These are phyloP conservation scores for Psilocybe subaeruginosa DNA, from an alignment of 768 basidiomycete genomes.

Conservation along the genomic window DNA sequence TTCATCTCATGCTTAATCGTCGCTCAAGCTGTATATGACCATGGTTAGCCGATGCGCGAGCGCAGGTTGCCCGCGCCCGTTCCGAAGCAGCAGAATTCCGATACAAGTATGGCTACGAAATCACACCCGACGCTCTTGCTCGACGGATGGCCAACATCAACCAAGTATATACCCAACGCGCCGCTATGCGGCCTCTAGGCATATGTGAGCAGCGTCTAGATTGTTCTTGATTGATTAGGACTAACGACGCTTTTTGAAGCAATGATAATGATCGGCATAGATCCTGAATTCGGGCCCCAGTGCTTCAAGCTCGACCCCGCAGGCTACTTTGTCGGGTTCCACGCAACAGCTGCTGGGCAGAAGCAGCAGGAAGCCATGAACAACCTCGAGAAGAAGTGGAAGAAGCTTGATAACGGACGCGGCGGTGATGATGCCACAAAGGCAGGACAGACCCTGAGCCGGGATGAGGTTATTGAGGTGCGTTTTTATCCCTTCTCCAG, in stretches of 20 bases:
- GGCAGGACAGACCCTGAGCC: conserved; percentile 73
- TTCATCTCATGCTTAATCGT: not conserved
- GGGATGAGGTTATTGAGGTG: conserved; percentile 90
- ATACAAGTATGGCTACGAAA: conserved; percentile 98
- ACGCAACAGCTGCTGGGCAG: conserved; percentile 93
- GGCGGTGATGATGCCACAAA: conserved; percentile 80
- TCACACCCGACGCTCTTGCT: conserved; percentile 95
- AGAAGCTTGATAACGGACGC: conserved; percentile 80
- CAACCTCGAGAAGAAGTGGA: conserved; percentile 98
- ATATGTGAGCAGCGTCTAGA: conserved; percentile 64
- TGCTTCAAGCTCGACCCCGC: conserved; percentile 98
- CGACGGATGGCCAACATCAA: conserved; percentile 96
- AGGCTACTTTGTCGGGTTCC: conserved; percentile 98
- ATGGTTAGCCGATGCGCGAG: conserved; percentile 81
- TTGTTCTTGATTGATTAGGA: no score
- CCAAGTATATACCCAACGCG: conserved; percentile 97
- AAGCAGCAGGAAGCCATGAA: conserved; percentile 99
- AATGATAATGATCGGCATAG: conserved; percentile 94
- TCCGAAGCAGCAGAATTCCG: conserved; percentile 90
- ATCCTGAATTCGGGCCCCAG: conserved; percentile 92
- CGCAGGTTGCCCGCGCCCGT: conserved; percentile 87
- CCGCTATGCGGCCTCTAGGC: conserved; percentile 95
- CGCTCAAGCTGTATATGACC: conserved; percentile 1
- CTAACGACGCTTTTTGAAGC: conserved; percentile 47
- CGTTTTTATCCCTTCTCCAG: conserved; percentile 23